phyloP scores from a whole-genome alignment of 106 monocot genomes.

The Platanthera zijinensis region DNA sequence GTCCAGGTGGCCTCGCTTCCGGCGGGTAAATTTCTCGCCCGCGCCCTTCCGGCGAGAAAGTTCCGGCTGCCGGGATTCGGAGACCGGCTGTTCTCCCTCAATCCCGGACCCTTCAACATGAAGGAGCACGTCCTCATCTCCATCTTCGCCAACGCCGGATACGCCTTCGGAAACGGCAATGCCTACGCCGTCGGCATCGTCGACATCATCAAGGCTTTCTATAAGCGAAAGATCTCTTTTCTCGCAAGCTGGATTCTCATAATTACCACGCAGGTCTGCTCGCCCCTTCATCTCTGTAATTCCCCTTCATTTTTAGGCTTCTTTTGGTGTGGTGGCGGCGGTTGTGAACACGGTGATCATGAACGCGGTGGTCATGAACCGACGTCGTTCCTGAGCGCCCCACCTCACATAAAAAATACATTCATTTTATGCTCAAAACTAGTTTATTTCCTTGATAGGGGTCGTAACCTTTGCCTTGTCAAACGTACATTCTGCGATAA shows the following conservation, averaged over 20 bases:
- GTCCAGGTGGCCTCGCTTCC: constrained; percentile 94
- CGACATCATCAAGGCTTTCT: constrained; percentile 85
- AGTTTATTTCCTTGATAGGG: no score
- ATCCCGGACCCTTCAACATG: constrained; percentile 94
- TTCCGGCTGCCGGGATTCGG: constrained; percentile 55
- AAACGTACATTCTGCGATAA: no score
- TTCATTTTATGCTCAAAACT: no score
- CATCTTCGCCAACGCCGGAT: constrained; percentile 95
- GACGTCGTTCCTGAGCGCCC: no score
- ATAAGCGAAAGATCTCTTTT: constrained; percentile 70
- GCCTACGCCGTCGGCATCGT: constrained; percentile 87
- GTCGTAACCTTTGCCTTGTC: no score
- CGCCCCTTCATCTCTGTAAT: background rate
- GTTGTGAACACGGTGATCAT: background rate
- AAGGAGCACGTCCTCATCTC: constrained; percentile 97
- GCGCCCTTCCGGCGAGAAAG: constrained; percentile 43
- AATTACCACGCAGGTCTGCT: constrained; percentile 70
- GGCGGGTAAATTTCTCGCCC: constrained; percentile 55
- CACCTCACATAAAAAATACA: no score
- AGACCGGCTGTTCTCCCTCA: constrained; percentile 56
- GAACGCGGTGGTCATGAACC: no score
- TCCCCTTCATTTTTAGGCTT: background rate
- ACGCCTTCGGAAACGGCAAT: constrained; percentile 64
- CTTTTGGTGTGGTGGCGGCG: no score
- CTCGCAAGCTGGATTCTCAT: constrained; percentile 69